phyloP scores from a whole-genome alignment of 179 eudicot species.

The Beta macrorhiza region DNA sequence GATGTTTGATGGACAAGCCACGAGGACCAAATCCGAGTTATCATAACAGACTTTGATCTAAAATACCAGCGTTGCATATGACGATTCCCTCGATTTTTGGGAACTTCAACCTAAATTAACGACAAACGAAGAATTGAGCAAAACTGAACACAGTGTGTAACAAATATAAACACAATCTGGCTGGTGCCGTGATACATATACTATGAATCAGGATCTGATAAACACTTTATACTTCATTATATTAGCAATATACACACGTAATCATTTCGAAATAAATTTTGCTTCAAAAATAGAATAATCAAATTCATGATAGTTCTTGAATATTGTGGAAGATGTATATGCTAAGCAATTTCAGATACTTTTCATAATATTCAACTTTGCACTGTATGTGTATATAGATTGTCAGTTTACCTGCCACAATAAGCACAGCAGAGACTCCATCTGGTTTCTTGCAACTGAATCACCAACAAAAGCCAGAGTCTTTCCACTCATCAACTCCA shows the following conservation, averaged over 20 bases:
- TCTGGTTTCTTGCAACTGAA: conserved; percentile 88
- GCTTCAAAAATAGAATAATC: no score
- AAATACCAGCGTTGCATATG: conserved; percentile 78
- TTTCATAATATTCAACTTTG: no score
- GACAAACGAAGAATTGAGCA: conserved; percentile 14
- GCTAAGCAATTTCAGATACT: no score
- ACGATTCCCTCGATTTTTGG: conserved; percentile 67
- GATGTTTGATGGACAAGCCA: conserved; percentile 82
- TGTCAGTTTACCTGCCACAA: conserved; percentile 68
- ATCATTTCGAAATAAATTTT: no score
- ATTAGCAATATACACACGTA: no score
- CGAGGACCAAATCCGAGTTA: conserved; percentile 86
- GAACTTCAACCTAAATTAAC: conserved; percentile 58
- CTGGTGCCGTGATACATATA: background rate
- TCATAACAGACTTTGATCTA: conserved; percentile 64
- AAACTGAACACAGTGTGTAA: background rate
- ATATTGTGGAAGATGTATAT: no score
- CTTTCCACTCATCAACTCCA: conserved; percentile 87
- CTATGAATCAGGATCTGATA: no score
- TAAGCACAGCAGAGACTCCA: conserved; percentile 82
- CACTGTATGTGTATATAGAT: no score
- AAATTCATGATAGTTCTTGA: no score
- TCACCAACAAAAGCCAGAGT: conserved; percentile 88
- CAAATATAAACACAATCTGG: background rate
- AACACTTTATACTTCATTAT: no score